Conservation (phyloP, 345 rosid species). For the Salix arbutifolia region DNA sequence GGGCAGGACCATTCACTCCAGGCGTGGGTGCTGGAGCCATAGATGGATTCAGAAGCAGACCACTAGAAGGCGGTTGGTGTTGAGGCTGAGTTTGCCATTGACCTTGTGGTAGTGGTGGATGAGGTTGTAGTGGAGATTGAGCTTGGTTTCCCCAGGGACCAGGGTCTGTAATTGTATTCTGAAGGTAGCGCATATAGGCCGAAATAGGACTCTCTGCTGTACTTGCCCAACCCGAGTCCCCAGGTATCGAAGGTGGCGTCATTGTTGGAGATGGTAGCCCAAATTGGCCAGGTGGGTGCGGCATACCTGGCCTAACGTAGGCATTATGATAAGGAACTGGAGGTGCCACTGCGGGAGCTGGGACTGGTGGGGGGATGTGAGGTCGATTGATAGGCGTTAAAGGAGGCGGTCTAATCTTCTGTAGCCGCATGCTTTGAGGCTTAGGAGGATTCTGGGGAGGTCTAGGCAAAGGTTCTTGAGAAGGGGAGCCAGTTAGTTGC, state of each 20-base stretch:
- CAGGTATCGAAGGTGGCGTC: constrained; percentile 34
- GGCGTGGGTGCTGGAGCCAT: constrained; percentile 48
- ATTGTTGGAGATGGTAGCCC: constrained; percentile 41
- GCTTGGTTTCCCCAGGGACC: constrained; percentile 45
- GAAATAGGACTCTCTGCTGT: constrained; percentile 79
- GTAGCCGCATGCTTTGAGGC: constrained; percentile 76
- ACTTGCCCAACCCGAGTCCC: constrained; percentile 47
- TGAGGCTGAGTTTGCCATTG: constrained; percentile 34
- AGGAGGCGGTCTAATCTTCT: constrained; percentile 81
- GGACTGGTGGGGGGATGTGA: constrained; percentile 36
- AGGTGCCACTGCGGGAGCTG: constrained; percentile 20
- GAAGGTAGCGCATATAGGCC: constrained; percentile 81
- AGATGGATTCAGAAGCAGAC: constrained; percentile 48
- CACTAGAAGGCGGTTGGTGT: constrained; percentile 42
- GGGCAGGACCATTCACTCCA: constrained; percentile 53
- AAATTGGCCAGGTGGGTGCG: constrained; percentile 21
- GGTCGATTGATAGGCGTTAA: constrained; percentile 63
- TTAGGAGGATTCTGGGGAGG: constrained; percentile 71
- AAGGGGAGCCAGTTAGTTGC: constrained; percentile 75
- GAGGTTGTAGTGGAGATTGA: constrained; percentile 23
- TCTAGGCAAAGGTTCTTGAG: constrained; percentile 59
- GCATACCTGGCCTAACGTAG: constrained; percentile 10
- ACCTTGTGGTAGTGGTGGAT: constrained; percentile 16
- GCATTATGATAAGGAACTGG: constrained; percentile 18
- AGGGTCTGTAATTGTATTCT: constrained; percentile 46